Conservation (phyloP, 2,329 filamentous ascomycete species). For the Arthrinium phaeospermum region DNA sequence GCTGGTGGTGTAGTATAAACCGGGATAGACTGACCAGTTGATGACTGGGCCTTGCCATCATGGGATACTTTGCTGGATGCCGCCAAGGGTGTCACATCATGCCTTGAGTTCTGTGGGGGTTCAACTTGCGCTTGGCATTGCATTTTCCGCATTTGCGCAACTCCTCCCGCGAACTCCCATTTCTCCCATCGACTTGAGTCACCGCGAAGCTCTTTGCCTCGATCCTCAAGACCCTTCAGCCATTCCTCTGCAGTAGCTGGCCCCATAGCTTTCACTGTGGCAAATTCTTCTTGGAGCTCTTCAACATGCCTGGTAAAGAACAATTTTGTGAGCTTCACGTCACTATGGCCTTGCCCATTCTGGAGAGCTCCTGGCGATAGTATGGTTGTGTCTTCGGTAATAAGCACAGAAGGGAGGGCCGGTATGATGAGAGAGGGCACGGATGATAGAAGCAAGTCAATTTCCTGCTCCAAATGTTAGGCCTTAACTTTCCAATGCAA, state of each 20-base stretch:
- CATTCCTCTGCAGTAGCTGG: slow-evolving; percentile 74
- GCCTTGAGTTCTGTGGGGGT: not conserved
- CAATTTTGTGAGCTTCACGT: slow-evolving; percentile 65
- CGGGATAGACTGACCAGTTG: slow-evolving; percentile 24
- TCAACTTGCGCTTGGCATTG: not conserved
- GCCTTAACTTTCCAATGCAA: slow-evolving; percentile 4
- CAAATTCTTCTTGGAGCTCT: slow-evolving; percentile 65
- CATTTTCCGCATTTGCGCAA: slow-evolving; percentile 1
- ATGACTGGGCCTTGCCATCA: not conserved
- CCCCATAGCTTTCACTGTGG: slow-evolving; percentile 69
- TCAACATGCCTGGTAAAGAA: slow-evolving; percentile 69
- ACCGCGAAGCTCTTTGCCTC: slow-evolving; percentile 64
- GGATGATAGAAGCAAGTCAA: slow-evolving; percentile 69
- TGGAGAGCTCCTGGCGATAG: slow-evolving; percentile 63
- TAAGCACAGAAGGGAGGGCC: slow-evolving; percentile 72
- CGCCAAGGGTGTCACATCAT: not conserved
- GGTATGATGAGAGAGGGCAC: slow-evolving; percentile 66
- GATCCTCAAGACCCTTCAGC: slow-evolving; percentile 73
- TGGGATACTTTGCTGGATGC: not conserved
- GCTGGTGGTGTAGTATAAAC: slow-evolving; percentile 24
- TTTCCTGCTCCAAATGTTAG: slow-evolving; percentile 58
- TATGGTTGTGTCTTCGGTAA: slow-evolving; percentile 66
- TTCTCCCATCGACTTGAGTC: slow-evolving; percentile 76
- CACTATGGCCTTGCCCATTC: slow-evolving; percentile 50
- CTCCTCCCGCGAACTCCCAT: slow-evolving; percentile 61